Evolutionary conservation across 805 yeast species (phyloP), one percentile per base, ranked within the genome.

Genomic region (Brettanomyces custersianus): DNA sequence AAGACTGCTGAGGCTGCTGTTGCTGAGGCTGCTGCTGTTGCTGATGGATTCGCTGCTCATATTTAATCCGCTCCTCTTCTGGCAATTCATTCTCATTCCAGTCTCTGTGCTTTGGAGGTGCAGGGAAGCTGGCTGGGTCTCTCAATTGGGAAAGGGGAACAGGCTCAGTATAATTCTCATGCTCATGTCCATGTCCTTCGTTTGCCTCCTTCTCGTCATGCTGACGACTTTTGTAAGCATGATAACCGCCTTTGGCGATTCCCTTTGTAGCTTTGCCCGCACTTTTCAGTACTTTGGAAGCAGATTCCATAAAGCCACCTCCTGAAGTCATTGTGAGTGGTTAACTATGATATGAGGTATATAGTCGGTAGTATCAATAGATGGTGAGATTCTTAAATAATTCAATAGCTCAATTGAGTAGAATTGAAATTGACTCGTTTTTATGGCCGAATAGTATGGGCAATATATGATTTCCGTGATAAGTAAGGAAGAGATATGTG

Each of bases 261-360:
- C 72, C 73, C 41, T 69, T 68, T 3, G 68, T 59, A 1, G 70
- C 59, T 0, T 72, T 65, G 15, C 55, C 66, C 3, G 74, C 59
- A 4, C 75, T 79, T 32, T 49, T 59, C 5, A 75, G 78, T 18
- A 72, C 65, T 4, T 74, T 65, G n/a, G n/a, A n/a, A n/a, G n/a
- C n/a, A n/a, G n/a, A n/a, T n/a, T n/a, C n/a, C n/a, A n/a, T n/a
- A n/a, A n/a, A n/a, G n/a, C n/a, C n/a, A n/a, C n/a, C n/a, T n/a
- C n/a, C n/a, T n/a, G n/a, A n/a, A n/a, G n/a, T n/a, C n/a, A n/a
- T n/a, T n/a, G n/a, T n/a, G n/a, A n/a, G n/a, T n/a, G n/a, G n/a
- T n/a, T n/a, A n/a, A n/a, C n/a, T n/a, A n/a, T n/a, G n/a, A n/a
- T n/a, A n/a, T n/a, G n/a, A n/a, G n/a, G n/a, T n/a, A n/a, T n/a